Percentiles rank a stretch among this genome's conserved stretches.
These are phyloP conservation scores for Fusarium papillatum DNA, from an alignment of 2,329 filamentous ascomycete genomes.

Conservation along the genomic window DNA sequence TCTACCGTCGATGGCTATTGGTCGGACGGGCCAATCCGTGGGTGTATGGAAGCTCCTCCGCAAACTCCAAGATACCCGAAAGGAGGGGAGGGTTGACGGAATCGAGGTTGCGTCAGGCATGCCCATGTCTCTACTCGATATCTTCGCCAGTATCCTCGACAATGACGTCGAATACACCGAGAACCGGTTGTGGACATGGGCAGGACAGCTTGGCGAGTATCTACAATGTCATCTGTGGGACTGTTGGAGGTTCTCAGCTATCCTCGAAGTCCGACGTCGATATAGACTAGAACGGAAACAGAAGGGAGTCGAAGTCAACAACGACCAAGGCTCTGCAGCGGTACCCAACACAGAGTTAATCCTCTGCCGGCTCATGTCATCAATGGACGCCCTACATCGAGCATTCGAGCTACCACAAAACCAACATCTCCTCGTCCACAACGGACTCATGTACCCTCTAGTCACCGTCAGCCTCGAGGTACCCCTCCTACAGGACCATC, in stretches of 20 bases:
- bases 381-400: slow-evolving; percentile 38
- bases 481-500: slow-evolving; percentile 25
- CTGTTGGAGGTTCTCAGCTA: slow-evolving; percentile 37
- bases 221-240: slow-evolving; percentile 40
- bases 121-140: slow-evolving; percentile 37
- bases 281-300: slow-evolving; percentile 21
- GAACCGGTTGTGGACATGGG: slow-evolving; percentile 34
- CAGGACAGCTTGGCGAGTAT: slow-evolving; percentile 39
- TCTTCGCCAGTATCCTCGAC: slow-evolving; percentile 31
- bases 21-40: slow-evolving; percentile 24
- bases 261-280: slow-evolving; percentile 38
- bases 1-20: slow-evolving; percentile 33
- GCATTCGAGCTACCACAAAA: slow-evolving; percentile 37
- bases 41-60: slow-evolving; percentile 42
- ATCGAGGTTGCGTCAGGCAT: slow-evolving; percentile 39
- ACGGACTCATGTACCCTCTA: slow-evolving; percentile 34
- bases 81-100: slow-evolving; percentile 13
- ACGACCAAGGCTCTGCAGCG: background rate
- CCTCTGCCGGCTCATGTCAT: slow-evolving; percentile 37
- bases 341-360: slow-evolving; percentile 32
- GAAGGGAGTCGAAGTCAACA: background rate
- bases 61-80: slow-evolving; percentile 25
- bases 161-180: slow-evolving; percentile 40
- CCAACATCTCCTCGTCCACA: slow-evolving; percentile 35
- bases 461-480: slow-evolving; percentile 37